phyloP scores from a whole-genome alignment of 805 yeast genomes.

The Starmerella asiatica region DNA sequence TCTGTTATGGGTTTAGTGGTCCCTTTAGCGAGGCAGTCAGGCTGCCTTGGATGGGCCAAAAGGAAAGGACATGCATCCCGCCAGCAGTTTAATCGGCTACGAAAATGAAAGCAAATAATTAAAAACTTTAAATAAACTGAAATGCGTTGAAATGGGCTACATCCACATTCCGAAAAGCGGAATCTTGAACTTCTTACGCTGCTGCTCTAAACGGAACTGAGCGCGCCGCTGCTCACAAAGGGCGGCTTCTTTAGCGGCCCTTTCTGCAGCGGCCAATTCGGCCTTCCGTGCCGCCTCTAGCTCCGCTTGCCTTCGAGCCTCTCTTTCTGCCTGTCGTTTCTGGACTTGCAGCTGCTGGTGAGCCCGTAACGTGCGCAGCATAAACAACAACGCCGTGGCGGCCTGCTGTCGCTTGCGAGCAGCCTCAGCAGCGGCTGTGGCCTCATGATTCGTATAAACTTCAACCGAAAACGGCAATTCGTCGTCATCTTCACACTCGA shows the following conservation, averaged over 20 bases:
- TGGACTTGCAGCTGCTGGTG: background rate
- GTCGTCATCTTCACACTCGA: slow-evolving; percentile 8
- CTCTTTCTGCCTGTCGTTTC: background rate
- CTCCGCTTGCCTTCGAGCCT: too few relatives aligned
- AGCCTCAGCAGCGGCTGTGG: background rate
- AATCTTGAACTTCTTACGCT: background rate
- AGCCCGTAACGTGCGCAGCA: background rate
- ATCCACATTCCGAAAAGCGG: background rate
- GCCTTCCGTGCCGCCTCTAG: too few relatives aligned
- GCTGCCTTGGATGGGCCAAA: too few relatives aligned
- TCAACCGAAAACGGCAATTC: background rate
- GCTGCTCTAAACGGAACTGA: background rate
- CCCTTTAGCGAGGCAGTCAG: too few relatives aligned
- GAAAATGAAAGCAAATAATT: too few relatives aligned
- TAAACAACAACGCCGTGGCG: background rate
- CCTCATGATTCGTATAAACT: background rate
- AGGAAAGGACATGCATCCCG: too few relatives aligned
- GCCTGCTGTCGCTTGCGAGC: background rate
- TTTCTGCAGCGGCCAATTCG: too few relatives aligned
- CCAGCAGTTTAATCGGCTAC: too few relatives aligned
- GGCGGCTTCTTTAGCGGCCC: too few relatives aligned
- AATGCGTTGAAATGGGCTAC: too few relatives aligned
- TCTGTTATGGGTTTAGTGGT: too few relatives aligned
- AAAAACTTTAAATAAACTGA: too few relatives aligned
- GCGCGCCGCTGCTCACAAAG: background rate